A percentile compares a stretch with the other conserved stretches of the same genome.
Evolutionary conservation across 108 stramenopile genomes (phyloP).

Genomic region (Cyclotella distinguenda): DNA sequence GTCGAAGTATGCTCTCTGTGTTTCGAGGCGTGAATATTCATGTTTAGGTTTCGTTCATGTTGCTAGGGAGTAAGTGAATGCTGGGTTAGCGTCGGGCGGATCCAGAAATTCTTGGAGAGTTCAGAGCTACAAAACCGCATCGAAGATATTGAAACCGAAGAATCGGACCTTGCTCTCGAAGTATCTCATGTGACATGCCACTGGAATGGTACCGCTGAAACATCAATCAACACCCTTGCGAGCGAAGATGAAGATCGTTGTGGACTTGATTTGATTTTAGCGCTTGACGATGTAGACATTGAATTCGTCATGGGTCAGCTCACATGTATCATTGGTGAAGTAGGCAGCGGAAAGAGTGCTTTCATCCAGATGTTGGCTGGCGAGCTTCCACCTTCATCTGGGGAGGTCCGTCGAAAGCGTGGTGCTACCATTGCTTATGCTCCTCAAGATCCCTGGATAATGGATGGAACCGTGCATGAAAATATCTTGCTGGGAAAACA

Average conservation of each 20-base stretch:
- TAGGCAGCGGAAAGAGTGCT: no score
- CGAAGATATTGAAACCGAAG: constrained; percentile 2
- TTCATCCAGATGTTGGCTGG: constrained; percentile 62
- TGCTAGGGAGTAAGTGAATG: constrained; percentile 63
- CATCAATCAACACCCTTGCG: background rate
- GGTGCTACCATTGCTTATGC: constrained; percentile 74
- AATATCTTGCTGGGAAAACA: constrained; percentile 81
- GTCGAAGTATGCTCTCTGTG: background rate
- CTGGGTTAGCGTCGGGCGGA: constrained; percentile 61
- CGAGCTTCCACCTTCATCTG: constrained; percentile 57
- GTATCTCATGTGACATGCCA: constrained; percentile 44
- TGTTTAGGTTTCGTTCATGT: no score
- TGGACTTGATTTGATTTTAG: background rate
- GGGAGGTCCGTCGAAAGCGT: constrained; percentile 36
- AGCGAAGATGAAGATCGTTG: background rate
- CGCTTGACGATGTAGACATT: background rate
- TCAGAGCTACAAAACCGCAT: constrained; percentile 47
- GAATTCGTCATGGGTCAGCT: background rate
- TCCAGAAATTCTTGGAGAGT: constrained; percentile 71
- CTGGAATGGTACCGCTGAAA: constrained; percentile 31
- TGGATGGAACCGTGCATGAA: constrained; percentile 84
- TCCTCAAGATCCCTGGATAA: constrained; percentile 91
- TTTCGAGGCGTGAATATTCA: background rate
- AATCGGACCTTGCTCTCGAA: constrained; percentile 4
- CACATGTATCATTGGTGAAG: constrained; percentile 66